A percentile compares a stretch with the other conserved stretches of the same genome.
Evolutionary conservation across 306 rosid genomes (phyloP).

Genomic region (Cicer arietinum): DNA sequence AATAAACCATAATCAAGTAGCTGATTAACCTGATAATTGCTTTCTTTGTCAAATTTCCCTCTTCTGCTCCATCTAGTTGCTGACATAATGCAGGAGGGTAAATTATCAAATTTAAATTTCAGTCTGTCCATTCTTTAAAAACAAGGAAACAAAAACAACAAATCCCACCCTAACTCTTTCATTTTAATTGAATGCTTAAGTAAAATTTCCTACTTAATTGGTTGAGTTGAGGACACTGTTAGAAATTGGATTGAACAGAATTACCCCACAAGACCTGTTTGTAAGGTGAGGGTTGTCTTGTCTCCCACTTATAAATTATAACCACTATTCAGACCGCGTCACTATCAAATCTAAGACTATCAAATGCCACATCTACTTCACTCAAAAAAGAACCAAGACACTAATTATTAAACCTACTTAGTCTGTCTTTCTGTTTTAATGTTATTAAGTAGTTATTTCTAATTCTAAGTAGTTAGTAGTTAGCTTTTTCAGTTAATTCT

Average conservation of each 20-base stretch:
- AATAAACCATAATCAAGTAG: conserved; percentile 48
- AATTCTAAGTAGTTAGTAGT: too few relatives aligned
- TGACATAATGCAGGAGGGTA: conserved; percentile 59
- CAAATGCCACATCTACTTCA: not conserved
- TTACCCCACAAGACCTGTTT: not conserved
- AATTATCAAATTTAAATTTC: conserved; percentile 49
- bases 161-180: conserved; percentile 19
- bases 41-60: conserved; percentile 51
- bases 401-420: too few relatives aligned
- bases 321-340: not conserved
- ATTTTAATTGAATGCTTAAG: conserved; percentile 30
- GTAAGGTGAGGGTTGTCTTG: not conserved
- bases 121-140: conserved; percentile 12
- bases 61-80: conserved; percentile 60
- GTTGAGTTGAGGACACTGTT: conserved; percentile 1
- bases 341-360: not conserved
- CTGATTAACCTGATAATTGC: conserved; percentile 50
- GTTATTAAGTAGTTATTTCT: too few relatives aligned
- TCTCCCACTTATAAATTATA: not conserved
- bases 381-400: conserved; percentile 9
- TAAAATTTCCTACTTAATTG: conserved; percentile 12
- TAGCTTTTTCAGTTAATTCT: too few relatives aligned
- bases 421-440: too few relatives aligned
- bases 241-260: not conserved
- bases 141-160: conserved; percentile 35